Base-by-base conservation (phyloP, 2,329 filamentous ascomycete species). In the Davidsoniella virescens region DNA sequence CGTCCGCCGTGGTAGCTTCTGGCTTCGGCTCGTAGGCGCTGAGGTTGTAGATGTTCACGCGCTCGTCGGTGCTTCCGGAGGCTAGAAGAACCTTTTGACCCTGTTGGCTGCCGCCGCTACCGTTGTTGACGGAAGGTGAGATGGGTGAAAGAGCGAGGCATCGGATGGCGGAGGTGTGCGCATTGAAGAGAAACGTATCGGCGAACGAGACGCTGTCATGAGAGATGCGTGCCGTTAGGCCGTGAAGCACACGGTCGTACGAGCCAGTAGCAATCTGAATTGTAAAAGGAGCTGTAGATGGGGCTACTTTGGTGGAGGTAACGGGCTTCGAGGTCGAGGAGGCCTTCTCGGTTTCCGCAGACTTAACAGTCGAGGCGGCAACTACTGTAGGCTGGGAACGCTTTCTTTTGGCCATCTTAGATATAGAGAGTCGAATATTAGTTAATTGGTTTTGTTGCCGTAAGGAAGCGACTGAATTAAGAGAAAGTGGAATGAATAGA, bases 181-280 rank as follows among this genome's bases (percentile, higher is more conserved):
- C 88, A 61, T 88, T 86, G 75, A 98, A 95, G 52, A 98, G 76
- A 64, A 98, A 98, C 0, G 85, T 90, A 64, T 96, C 90, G 56
- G 85, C 77, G 61, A 95, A 96, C 47, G 80, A 72, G 50, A 80
- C 70, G 8, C 42, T 33, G 14, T 70, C 61, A 37, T 18, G 39
- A 29, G 58, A 55, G 48, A 94, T 69, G 2, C 78, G 78, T n/a
- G 84, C 87, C 6, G 84, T 86, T 59, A 95, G 73, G 54, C 92
- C 92, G 64, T 98, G 92, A 17, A 98, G 75, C 46, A 93, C 79
- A 56, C 87, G 78, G 62, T 98, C 92, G 67, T 98, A 98, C 49
- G 88, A 95, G 44, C 92, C 92, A 5, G 87, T 82, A 54, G 96
- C 74, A 56, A 98, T 82, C 64, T 96, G 92, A 53, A 96, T 72